A percentile compares a stretch with the other conserved stretches of the same genome.
Conservation (phyloP, 1,284 basidiomycete species). For the Ganoderma sinense region DNA sequence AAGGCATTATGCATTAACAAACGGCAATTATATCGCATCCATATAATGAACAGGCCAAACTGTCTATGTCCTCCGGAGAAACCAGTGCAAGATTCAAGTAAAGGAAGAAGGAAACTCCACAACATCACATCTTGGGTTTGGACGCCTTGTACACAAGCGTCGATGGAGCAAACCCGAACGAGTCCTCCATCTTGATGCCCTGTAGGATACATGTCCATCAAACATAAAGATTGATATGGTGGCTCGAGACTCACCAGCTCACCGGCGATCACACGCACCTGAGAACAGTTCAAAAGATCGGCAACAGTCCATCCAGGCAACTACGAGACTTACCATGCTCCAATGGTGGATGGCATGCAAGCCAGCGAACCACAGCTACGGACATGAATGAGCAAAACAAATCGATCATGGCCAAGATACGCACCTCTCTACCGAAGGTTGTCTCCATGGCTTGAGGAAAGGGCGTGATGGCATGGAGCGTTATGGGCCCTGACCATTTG, state of each 20-base stretch:
- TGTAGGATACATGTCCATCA: conserved; percentile 37
- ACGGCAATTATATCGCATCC: not conserved
- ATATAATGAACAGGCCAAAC: conserved; percentile 1
- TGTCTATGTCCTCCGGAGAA: conserved; percentile 1
- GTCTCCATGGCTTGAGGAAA: conserved; percentile 75
- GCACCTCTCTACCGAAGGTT: conserved; percentile 84
- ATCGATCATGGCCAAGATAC: conserved; percentile 25
- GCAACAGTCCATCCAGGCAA: not conserved
- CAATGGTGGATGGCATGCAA: conserved; percentile 87
- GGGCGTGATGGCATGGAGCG: conserved; percentile 81
- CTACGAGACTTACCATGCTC: conserved; percentile 71
- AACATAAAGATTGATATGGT: conserved; percentile 20
- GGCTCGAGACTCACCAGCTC: conserved; percentile 64
- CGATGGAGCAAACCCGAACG: conserved; percentile 85
- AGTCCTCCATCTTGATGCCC: conserved; percentile 70
- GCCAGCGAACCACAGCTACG: conserved; percentile 84
- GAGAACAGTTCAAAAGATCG: not conserved
- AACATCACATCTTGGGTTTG: conserved; percentile 47
- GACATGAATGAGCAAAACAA: not conserved
- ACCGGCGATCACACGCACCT: conserved; percentile 83
- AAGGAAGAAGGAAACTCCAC: not conserved
- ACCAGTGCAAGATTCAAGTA: not conserved
- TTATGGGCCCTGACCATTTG: conserved; percentile 62
- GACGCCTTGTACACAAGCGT: conserved; percentile 67
- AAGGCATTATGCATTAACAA: conserved; percentile 4